Percentiles rank a stretch among this genome's conserved stretches.
Conservation (phyloP, 257 asterid genomes). For the Paulownia fortunei region DNA sequence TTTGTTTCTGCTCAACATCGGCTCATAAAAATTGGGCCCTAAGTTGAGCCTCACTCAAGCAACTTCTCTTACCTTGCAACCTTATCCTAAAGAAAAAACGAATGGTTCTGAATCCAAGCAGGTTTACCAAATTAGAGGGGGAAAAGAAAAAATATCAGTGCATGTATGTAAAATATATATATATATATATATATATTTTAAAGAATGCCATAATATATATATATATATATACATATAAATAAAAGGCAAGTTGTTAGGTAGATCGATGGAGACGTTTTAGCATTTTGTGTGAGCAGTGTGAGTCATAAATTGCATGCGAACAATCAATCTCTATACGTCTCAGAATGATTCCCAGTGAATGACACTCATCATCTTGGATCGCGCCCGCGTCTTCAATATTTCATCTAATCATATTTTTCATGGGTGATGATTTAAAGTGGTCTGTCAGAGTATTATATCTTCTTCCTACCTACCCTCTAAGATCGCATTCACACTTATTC, state of each 20-base stretch:
- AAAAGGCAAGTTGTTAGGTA: not conserved
- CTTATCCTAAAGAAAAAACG: too few species aligned
- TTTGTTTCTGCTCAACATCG: too few species aligned
- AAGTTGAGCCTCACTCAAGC: too few species aligned
- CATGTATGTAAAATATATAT: too few species aligned
- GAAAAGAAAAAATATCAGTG: too few species aligned
- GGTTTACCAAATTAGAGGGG: too few species aligned
- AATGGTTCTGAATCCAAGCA: too few species aligned
- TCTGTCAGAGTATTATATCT: conserved; percentile 7
- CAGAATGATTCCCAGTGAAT: not conserved
- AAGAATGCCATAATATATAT: too few species aligned
- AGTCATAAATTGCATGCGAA: conserved; percentile 19
- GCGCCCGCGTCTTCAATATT: not conserved
- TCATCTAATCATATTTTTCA: not conserved
- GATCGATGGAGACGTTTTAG: not conserved
- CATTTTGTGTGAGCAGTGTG: conserved; percentile 18
- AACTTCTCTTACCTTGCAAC: too few species aligned
- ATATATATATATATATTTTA: too few species aligned
- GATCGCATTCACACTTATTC: too few species aligned
- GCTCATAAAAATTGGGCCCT: too few species aligned
- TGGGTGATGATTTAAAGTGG: not conserved
- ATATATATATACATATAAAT: not conserved
- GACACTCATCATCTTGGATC: not conserved
- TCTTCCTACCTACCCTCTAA: conserved; percentile 3
- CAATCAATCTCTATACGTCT: not conserved